phyloP scores from a whole-genome alignment of 2,329 filamentous ascomycete genomes.

The Penicillium hordei region DNA sequence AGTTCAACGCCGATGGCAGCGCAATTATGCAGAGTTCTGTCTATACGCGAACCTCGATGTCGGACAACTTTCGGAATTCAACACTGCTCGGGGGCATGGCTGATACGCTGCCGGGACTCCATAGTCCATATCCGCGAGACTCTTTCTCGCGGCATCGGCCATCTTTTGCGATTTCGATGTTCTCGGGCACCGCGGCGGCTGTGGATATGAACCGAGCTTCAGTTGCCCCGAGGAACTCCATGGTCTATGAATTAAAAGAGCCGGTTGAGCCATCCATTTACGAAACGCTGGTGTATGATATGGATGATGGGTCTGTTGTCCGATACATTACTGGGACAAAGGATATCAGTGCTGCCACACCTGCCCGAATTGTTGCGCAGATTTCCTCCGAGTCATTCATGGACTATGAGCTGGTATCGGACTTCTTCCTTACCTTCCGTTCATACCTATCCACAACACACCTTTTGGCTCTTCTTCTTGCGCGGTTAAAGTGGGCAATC shows the following conservation, averaged over 20 bases:
- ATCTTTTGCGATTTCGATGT: slow-evolving; percentile 41
- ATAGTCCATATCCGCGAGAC: slow-evolving; percentile 29
- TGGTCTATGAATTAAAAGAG: slow-evolving; percentile 55
- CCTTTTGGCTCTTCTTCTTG: slow-evolving; percentile 78
- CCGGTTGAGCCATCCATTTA: slow-evolving; percentile 68
- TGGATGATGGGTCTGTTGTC: slow-evolving; percentile 79
- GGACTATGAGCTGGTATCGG: slow-evolving; percentile 93
- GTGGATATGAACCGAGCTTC: slow-evolving; percentile 35
- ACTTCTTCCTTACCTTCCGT: slow-evolving; percentile 96
- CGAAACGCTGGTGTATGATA: slow-evolving; percentile 75
- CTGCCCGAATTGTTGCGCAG: slow-evolving; percentile 86
- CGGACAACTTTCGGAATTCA: slow-evolving; percentile 69
- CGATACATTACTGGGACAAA: slow-evolving; percentile 71
- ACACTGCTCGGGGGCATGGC: slow-evolving; percentile 49
- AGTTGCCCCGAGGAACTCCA: slow-evolving; percentile 41
- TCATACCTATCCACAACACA: slow-evolving; percentile 76
- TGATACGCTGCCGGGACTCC: slow-evolving; percentile 23
- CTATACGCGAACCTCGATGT: slow-evolving; percentile 64
- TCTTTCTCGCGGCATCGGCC: slow-evolving; percentile 27
- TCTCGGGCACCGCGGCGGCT: slow-evolving; percentile 33
- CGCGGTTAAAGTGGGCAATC: slow-evolving; percentile 83
- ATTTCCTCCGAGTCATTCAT: slow-evolving; percentile 95
- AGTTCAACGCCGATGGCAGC: slow-evolving; percentile 74
- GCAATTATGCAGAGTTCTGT: slow-evolving; percentile 78
- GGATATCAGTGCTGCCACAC: slow-evolving; percentile 84